Percentiles rank a stretch among this genome's conserved stretches.
These are phyloP conservation scores for Mycosphaerelloides madeirae DNA, from an alignment of 2,329 filamentous ascomycete species.

Conservation along the genomic window DNA sequence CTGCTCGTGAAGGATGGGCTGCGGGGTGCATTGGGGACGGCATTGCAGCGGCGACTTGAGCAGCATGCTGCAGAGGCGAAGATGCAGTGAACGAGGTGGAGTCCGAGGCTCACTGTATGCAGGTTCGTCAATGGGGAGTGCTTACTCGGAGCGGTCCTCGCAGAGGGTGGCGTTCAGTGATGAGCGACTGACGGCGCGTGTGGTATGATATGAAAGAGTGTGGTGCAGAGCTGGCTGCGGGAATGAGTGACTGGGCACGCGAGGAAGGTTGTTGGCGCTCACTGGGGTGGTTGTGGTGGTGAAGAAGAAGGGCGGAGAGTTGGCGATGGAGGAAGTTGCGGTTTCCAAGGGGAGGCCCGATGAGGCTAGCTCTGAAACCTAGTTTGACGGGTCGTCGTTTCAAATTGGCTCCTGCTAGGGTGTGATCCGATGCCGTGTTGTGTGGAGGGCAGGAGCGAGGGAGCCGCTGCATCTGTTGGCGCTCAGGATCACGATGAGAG, in stretches of 20 bases:
- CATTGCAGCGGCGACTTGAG: not conserved
- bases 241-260: constrained; percentile 5
- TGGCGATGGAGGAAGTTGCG: constrained; percentile 2
- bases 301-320: no score
- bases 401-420: no score
- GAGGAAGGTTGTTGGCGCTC: not conserved
- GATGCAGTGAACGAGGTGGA: not conserved
- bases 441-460: no score
- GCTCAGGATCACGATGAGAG: no score
- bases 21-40: not conserved
- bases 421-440: no score
- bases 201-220: constrained; percentile 6
- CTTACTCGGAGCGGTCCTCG: constrained; percentile 10
- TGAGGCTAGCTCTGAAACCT: no score
- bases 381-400: no score
- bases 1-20: constrained; percentile 6
- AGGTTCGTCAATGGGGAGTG: not conserved
- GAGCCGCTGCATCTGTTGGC: no score
- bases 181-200: constrained; percentile 10
- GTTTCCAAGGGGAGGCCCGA: no score
- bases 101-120: not conserved
- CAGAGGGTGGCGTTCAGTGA: constrained; percentile 8
- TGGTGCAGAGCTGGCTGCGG: constrained; percentile 8
- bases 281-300: not conserved
- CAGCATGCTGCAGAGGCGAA: not conserved